These are phyloP conservation scores for Suillus bovinus DNA, from an alignment of 768 basidiomycete genomes.

Conservation along the genomic window DNA sequence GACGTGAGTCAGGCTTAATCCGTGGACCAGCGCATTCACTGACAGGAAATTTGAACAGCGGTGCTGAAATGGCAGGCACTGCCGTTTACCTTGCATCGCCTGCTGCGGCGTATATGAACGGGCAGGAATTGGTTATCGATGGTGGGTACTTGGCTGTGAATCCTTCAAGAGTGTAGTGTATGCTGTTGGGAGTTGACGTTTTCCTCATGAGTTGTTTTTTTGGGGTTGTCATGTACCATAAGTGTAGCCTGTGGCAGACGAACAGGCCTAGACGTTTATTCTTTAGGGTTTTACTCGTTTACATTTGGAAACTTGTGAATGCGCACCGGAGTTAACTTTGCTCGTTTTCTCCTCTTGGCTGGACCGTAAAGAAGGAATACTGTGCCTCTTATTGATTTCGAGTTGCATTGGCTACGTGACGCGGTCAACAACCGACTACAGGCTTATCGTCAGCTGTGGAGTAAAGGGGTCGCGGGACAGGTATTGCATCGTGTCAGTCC, in stretches of 20 bases:
- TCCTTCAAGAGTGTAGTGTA: slow-evolving; percentile 50
- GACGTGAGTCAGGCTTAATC: slow-evolving; percentile 48
- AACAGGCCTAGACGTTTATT: not conserved
- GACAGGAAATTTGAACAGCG: slow-evolving; percentile 39
- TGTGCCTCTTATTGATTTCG: slow-evolving; percentile 7
- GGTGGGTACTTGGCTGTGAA: slow-evolving; percentile 77
- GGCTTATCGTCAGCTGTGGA: not conserved
- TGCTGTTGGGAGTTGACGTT: not conserved
- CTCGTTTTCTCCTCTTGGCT: not conserved
- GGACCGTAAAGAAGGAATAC: not conserved
- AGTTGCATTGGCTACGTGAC: not conserved
- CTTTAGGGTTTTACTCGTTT: not conserved
- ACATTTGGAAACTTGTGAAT: not conserved
- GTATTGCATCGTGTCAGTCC: not conserved
- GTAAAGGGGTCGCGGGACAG: not conserved
- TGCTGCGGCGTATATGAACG: slow-evolving; percentile 74
- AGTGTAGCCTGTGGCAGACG: not conserved
- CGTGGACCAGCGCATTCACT: slow-evolving; percentile 4
- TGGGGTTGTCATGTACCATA: not conserved
- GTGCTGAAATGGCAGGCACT: slow-evolving; percentile 75
- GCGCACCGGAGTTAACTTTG: not conserved
- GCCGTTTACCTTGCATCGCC: slow-evolving; percentile 73
- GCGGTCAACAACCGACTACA: not conserved
- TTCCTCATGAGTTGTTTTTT: not conserved
- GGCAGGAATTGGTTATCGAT: slow-evolving; percentile 77